Evolutionary conservation across 1,139 yeast species (phyloP).

Genomic region (Geotrichum siamense): DNA sequence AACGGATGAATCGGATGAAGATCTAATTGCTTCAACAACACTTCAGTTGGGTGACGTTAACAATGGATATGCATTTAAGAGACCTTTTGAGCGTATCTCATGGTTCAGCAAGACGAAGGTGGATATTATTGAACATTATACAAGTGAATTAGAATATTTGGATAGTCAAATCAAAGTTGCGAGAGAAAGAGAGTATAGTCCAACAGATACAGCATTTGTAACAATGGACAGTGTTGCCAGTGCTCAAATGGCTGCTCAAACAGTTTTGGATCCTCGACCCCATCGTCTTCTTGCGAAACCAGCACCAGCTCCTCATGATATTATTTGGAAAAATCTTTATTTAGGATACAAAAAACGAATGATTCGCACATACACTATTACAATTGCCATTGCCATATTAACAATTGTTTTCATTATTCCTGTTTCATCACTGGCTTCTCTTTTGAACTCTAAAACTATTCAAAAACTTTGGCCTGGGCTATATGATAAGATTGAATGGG

Average conservation of each 20-base stretch:
- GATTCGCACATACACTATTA: slow-evolving; percentile 53
- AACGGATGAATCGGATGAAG: slow-evolving; percentile 4
- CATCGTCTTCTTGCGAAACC: slow-evolving; percentile 62
- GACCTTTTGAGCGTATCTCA: slow-evolving; percentile 43
- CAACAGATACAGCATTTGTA: slow-evolving; percentile 57
- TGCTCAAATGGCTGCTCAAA: slow-evolving; percentile 88
- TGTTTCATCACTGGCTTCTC: slow-evolving; percentile 62
- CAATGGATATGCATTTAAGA: slow-evolving; percentile 20
- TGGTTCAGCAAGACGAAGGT: slow-evolving; percentile 52
- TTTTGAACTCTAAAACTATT: slow-evolving; percentile 62
- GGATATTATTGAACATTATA: slow-evolving; percentile 59
- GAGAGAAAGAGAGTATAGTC: slow-evolving; percentile 39
- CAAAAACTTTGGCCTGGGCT: slow-evolving; percentile 65
- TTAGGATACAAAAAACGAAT: slow-evolving; percentile 52
- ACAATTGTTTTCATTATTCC: slow-evolving; percentile 68
- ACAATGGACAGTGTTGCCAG: slow-evolving; percentile 81
- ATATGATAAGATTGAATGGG: slow-evolving; percentile 53
- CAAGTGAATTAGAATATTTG: slow-evolving; percentile 47
- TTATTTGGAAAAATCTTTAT: slow-evolving; percentile 70
- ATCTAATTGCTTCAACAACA: not conserved
- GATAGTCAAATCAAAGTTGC: slow-evolving; percentile 51
- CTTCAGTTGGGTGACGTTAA: slow-evolving; percentile 13
- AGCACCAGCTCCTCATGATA: slow-evolving; percentile 87
- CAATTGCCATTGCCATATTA: slow-evolving; percentile 53
- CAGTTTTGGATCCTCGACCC: slow-evolving; percentile 73